Base-by-base conservation (phyloP, 257 asterid species). In the Gentiana dahurica region DNA sequence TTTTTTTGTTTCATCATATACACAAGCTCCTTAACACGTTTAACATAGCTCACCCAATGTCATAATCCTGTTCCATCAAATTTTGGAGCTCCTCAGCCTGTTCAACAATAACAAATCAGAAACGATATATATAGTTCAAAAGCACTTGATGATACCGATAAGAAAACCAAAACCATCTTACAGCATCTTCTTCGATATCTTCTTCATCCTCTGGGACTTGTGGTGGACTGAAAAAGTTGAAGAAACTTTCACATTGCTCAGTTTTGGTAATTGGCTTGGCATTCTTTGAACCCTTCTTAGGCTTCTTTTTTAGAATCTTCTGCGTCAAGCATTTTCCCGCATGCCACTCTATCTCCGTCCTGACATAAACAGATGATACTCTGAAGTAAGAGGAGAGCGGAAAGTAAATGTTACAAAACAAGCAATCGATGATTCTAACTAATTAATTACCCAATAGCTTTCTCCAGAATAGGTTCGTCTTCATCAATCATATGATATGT, bases 141-240 rank as follows among this genome's bases (percentile, higher is more conserved):
- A 36, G 49, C 4, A 46, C 33, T 10, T 12, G 46, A 36, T 47
- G 2, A 32, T 53, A 24, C 54, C 43, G 64, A 54, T 1, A 39
- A 34, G 41, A 57, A 44, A 60, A 36, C 11, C 12, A 15, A 34
- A 4, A 7, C 12, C 1, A 8, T 8, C 64, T 56, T 68, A 68
- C 73, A 62, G 56, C 68, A 34, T 61, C 68, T 68, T 62, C 68
- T 13, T 60, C 65, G 9, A 60, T 49, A 43, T 60, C 65, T 32
- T 51, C 58, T 12, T 50, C 57, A 62, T 68, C 68, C 12, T 34
- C 58, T 10, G 73, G 73, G 51, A 61, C 64, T 55, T 68, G 49
- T 35, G 68, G 73, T 51, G 68, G 73, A 51, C 73, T 62, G 51
- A 68, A 68, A 60, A 61, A 67, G 58, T 67, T 61, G 72, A 67